These are phyloP conservation scores for Paramecium bursaria DNA, from an alignment of 73 alveolate species.

Conservation along the genomic window DNA sequence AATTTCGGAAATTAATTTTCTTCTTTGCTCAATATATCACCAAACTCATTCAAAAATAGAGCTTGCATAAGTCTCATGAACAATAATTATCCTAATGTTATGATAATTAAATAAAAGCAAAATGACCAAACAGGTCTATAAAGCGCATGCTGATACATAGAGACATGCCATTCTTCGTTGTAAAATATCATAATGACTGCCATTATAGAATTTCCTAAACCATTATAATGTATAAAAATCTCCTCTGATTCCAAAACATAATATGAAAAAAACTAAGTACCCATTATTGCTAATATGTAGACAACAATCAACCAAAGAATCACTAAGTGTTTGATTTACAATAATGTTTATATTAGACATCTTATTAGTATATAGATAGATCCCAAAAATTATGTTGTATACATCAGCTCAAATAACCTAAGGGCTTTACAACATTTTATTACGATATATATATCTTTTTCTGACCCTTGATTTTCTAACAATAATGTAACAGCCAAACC, in stretches of 20 bases:
- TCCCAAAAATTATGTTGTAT: conserved; percentile 4
- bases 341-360: conserved; percentile 25
- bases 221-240: conserved; percentile 55
- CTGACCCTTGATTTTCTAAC: not conserved
- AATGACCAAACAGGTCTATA: conserved; percentile 43
- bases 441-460: not conserved
- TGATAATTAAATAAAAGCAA: conserved; percentile 22
- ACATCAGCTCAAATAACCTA: conserved; percentile 3
- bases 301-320: conserved; percentile 37
- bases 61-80: conserved; percentile 64
- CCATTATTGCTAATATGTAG: conserved; percentile 2
- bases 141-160: conserved; percentile 63
- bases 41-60: conserved; percentile 60
- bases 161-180: conserved; percentile 70
- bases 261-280: conserved; percentile 28
- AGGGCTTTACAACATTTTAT: conserved; percentile 3
- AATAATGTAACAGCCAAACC: not conserved
- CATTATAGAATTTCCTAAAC: conserved; percentile 46
- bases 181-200: conserved; percentile 66
- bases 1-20: conserved; percentile 12
- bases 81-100: conserved; percentile 20
- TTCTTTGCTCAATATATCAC: conserved; percentile 8
- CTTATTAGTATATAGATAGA: not conserved
- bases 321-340: conserved; percentile 21
- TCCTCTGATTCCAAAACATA: conserved; percentile 18